Conservation (phyloP, 345 rosid genomes). For the Citrus cavaleriei region DNA sequence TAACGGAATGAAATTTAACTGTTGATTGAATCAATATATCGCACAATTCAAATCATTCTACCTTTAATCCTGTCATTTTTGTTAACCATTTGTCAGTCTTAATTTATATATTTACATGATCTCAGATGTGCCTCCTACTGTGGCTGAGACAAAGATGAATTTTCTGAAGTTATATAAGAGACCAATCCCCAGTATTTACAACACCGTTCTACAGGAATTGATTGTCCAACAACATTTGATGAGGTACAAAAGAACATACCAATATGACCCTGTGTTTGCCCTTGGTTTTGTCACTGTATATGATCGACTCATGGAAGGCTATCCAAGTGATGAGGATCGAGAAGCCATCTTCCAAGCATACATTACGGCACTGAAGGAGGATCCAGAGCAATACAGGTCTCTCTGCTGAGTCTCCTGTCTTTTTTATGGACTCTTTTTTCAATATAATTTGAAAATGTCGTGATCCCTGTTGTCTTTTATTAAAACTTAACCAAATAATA, state of each 20-base stretch:
- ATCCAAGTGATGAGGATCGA: constrained; percentile 86
- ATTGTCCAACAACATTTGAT: constrained; percentile 95
- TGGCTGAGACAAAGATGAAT: constrained; percentile 75
- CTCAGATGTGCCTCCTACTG: constrained; percentile 87
- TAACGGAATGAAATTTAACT: not conserved
- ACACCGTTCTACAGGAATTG: constrained; percentile 80
- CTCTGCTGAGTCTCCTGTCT: constrained; percentile 4
- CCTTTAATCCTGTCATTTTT: not conserved
- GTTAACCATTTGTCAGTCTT: not conserved
- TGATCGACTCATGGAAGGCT: constrained; percentile 98
- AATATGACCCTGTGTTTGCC: constrained; percentile 85
- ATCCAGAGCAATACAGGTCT: constrained; percentile 88
- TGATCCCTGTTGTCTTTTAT: not conserved
- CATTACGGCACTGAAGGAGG: constrained; percentile 74
- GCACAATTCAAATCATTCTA: not conserved
- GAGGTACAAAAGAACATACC: constrained; percentile 79
- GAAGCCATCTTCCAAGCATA: constrained; percentile 86
- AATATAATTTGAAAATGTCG: not conserved
- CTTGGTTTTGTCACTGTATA: constrained; percentile 95
- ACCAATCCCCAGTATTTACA: constrained; percentile 94
- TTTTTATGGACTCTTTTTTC: not conserved
- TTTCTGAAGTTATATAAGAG: constrained; percentile 78
- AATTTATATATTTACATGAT: constrained; percentile 7
- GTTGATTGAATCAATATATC: not conserved
- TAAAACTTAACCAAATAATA: not conserved